phyloP scores from a whole-genome alignment of 768 basidiomycete genomes.

The Gymnopilus dilepis region DNA sequence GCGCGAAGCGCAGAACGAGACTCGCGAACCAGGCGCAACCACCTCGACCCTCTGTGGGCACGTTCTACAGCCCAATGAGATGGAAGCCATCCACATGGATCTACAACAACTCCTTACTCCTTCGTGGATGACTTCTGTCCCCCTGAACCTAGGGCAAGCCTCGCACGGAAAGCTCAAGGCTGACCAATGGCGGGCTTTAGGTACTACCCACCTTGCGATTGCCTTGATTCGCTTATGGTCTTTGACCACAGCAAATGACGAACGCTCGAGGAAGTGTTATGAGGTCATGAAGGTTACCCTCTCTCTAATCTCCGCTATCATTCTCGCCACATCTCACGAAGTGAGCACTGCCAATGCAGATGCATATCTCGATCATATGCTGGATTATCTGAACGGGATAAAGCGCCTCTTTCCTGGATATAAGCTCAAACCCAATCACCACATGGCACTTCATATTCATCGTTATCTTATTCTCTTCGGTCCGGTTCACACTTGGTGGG shows the following conservation, averaged over 20 bases:
- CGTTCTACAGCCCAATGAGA: slow-evolving; percentile 6
- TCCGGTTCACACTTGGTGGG: slow-evolving; percentile 39
- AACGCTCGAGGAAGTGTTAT: not conserved
- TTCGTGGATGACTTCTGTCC: slow-evolving; percentile 26
- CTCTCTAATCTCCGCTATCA: slow-evolving; percentile 31
- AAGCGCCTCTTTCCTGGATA: slow-evolving; percentile 23
- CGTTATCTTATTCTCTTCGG: slow-evolving; percentile 33
- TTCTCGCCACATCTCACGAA: slow-evolving; percentile 24
- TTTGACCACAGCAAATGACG: not conserved
- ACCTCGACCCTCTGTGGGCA: not conserved
- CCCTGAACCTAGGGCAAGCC: slow-evolving; percentile 23
- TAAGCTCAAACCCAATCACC: slow-evolving; percentile 34
- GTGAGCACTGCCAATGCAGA: slow-evolving; percentile 21
- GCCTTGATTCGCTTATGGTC: slow-evolving; percentile 40
- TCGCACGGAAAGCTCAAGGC: slow-evolving; percentile 31
- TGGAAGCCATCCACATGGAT: slow-evolving; percentile 27
- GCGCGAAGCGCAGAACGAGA: not conserved
- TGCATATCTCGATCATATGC: slow-evolving; percentile 30
- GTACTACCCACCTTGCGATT: slow-evolving; percentile 37
- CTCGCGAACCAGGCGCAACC: not conserved
- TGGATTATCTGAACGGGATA: slow-evolving; percentile 29
- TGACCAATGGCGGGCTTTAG: no score
- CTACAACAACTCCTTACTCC: slow-evolving; percentile 27
- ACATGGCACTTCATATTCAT: slow-evolving; percentile 36
- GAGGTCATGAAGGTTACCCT: slow-evolving; percentile 3